A percentile compares a stretch with the other conserved stretches of the same genome.
Evolutionary conservation across 177 flowering plant species (phyloP).

Genomic region (Vitis hybrid): DNA sequence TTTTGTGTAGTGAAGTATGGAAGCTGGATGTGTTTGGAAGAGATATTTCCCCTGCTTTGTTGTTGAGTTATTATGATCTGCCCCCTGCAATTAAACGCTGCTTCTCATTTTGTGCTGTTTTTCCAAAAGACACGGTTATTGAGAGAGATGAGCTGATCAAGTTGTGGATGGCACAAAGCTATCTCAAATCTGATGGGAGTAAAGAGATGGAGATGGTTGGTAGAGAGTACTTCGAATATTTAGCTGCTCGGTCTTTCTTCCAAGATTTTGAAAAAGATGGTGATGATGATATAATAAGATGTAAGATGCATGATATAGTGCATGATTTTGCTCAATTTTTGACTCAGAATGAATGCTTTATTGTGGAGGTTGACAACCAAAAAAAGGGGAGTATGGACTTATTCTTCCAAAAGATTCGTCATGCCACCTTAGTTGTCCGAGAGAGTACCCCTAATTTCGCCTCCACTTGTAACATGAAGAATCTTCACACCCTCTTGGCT

Average conservation of each 20-base stretch:
- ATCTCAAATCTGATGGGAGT: background rate
- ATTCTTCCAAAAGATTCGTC: background rate
- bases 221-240: slow-evolving; percentile 9
- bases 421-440: background rate
- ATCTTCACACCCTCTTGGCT: too few species aligned
- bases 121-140: slow-evolving; percentile 11
- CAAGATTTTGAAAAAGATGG: slow-evolving; percentile 1
- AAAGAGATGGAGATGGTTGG: slow-evolving; percentile 19
- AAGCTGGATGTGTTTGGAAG: background rate
- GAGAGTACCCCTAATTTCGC: too few species aligned
- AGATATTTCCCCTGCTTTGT: background rate
- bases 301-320: slow-evolving; percentile 28
- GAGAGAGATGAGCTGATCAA: slow-evolving; percentile 2
- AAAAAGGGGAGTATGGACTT: too few species aligned
- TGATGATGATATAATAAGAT: background rate
- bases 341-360: slow-evolving; percentile 4
- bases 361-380: background rate
- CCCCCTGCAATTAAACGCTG: slow-evolving; percentile 5
- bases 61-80: slow-evolving; percentile 17
- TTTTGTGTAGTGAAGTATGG: too few species aligned
- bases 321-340: slow-evolving; percentile 17
- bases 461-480: too few species aligned
- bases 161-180: slow-evolving; percentile 20
- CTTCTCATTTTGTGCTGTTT: slow-evolving; percentile 19
- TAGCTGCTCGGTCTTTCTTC: slow-evolving; percentile 27